These are phyloP conservation scores for Cyberlindnera nakhonratchasimensis DNA, from an alignment of 805 yeast species.

Conservation along the genomic window DNA sequence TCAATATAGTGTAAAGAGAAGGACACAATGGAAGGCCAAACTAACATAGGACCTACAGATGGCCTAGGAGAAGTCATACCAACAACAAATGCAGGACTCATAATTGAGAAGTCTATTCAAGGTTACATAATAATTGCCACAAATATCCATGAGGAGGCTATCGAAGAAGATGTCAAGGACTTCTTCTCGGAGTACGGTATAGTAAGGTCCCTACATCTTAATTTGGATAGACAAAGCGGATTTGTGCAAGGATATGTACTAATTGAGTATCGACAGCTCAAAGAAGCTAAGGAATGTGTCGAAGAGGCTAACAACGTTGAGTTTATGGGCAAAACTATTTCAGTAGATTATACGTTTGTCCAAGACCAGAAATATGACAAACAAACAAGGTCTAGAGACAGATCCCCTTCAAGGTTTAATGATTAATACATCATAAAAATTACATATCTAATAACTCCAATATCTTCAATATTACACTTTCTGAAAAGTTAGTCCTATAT, in stretches of 20 bases:
- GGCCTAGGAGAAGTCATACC: constrained; percentile 4
- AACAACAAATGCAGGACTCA: constrained; percentile 14
- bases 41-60: neutral
- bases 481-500: too few species aligned
- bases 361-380: constrained; percentile 11
- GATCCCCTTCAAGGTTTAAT: constrained; percentile 1
- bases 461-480: neutral
- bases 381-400: neutral
- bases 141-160: constrained; percentile 42
- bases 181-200: constrained; percentile 39
- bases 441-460: neutral
- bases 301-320: constrained; percentile 29
- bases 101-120: constrained; percentile 26
- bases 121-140: constrained; percentile 41
- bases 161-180: constrained; percentile 43
- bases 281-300: constrained; percentile 36
- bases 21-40: neutral
- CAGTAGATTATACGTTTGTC: constrained; percentile 39
- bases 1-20: neutral
- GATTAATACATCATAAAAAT: neutral
- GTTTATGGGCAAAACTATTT: constrained; percentile 32
- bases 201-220: constrained; percentile 37
- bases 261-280: constrained; percentile 32
- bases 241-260: constrained; percentile 37
- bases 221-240: constrained; percentile 42